Evolutionary conservation across 805 yeast genomes (phyloP).

Genomic region (Lachancea fermentati): DNA sequence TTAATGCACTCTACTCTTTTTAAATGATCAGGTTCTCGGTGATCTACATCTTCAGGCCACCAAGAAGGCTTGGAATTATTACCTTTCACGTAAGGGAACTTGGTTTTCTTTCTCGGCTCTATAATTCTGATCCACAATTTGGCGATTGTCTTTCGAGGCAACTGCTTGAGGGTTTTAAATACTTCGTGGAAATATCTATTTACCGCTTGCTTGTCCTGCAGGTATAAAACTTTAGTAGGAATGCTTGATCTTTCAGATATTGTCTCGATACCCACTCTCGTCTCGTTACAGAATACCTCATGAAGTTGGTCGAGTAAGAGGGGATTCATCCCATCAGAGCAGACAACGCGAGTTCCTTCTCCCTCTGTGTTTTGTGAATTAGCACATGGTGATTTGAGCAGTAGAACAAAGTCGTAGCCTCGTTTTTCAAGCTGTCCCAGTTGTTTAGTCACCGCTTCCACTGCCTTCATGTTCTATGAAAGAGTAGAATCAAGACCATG

Average conservation of each 20-base stretch:
- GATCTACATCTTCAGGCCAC: constrained; percentile 64
- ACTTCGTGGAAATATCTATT: constrained; percentile 17
- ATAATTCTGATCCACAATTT: constrained; percentile 61
- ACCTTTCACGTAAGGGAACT: constrained; percentile 54
- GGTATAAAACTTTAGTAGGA: constrained; percentile 1
- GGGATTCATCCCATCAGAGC: too few relatives aligned
- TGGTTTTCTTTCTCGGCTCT: constrained; percentile 63
- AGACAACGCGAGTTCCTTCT: too few relatives aligned
- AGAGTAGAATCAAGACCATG: too few relatives aligned
- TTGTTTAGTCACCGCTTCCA: constrained; percentile 3
- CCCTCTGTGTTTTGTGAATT: too few relatives aligned
- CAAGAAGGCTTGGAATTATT: constrained; percentile 50
- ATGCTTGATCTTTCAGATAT: too few relatives aligned
- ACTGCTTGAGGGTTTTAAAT: constrained; percentile 42
- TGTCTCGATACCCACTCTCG: too few relatives aligned
- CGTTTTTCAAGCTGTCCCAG: constrained; percentile 1
- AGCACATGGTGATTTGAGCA: background rate
- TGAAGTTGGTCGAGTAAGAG: too few relatives aligned
- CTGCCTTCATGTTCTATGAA: too few relatives aligned
- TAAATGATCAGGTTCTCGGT: constrained; percentile 71
- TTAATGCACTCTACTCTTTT: constrained; percentile 50
- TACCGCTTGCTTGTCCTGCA: constrained; percentile 6
- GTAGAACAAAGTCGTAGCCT: constrained; percentile 5
- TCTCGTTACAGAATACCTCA: too few relatives aligned
- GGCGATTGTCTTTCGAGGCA: constrained; percentile 54